A percentile compares a stretch with the other conserved stretches of the same genome.
These are phyloP conservation scores for Rhodosporidiobolus sp. DNA, from an alignment of 768 basidiomycete genomes.

Conservation along the genomic window DNA sequence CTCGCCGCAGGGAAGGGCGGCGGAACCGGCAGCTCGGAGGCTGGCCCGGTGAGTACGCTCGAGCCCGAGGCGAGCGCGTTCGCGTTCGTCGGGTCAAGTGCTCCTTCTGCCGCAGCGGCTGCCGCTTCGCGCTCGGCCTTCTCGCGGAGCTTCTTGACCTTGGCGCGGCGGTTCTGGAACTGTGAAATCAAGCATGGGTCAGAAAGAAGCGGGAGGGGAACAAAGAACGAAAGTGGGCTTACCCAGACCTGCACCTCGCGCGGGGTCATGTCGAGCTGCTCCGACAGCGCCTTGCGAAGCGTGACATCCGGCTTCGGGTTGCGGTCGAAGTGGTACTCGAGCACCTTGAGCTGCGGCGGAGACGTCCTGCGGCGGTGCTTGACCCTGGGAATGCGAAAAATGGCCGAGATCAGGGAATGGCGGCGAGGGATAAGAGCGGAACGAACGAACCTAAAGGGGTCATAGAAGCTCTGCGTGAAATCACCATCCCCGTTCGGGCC, in stretches of 20 bases:
- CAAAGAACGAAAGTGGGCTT: conserved; percentile 3
- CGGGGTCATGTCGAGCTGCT: conserved; percentile 83
- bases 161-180: conserved; percentile 44
- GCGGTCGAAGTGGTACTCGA: conserved; percentile 78
- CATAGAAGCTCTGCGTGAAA: conserved; percentile 33
- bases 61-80: neutral
- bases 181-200: neutral
- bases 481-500: neutral
- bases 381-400: conserved; percentile 18
- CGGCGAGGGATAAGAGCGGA: neutral
- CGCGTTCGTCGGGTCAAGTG: neutral
- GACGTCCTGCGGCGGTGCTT: conserved; percentile 62
- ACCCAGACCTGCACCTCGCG: conserved; percentile 85
- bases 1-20: neutral
- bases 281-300: conserved; percentile 72
- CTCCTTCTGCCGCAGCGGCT: neutral
- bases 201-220: neutral
- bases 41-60: neutral
- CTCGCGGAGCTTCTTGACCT: conserved; percentile 40
- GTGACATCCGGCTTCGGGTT: conserved; percentile 83
- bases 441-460: conserved; percentile 32
- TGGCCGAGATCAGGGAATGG: neutral
- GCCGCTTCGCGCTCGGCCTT: conserved; percentile 20
- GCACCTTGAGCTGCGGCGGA: conserved; percentile 76
- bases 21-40: neutral